A percentile compares a stretch with the other conserved stretches of the same genome.
These are phyloP conservation scores for Deuterostichococcus epilithicus DNA, from an alignment of 139 green algal species.

Conservation along the genomic window DNA sequence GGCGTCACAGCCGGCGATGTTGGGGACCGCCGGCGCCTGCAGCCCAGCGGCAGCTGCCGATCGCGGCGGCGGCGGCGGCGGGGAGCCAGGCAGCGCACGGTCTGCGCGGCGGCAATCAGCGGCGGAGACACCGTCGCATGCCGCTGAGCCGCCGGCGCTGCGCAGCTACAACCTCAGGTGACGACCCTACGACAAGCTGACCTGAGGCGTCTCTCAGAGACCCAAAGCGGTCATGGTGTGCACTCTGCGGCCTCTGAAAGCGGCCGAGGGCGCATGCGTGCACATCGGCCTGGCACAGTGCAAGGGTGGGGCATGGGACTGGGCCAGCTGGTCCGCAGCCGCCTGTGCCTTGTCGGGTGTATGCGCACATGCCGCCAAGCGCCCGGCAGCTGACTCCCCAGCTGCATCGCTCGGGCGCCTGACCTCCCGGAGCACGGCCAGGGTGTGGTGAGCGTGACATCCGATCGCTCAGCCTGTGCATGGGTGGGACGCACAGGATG, in stretches of 20 bases:
- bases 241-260: too few relatives aligned
- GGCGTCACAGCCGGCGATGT: background rate
- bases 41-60: background rate
- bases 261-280: too few relatives aligned
- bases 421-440: background rate
- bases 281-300: too few relatives aligned
- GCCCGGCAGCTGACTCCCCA: background rate
- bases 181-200: too few relatives aligned
- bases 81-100: background rate
- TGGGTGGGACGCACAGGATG: conserved; percentile 29
- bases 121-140: background rate
- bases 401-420: background rate
- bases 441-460: background rate
- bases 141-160: background rate
- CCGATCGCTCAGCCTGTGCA: background rate
- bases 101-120: background rate
- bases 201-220: too few relatives aligned
- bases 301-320: too few relatives aligned
- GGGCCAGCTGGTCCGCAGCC: background rate
- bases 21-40: background rate
- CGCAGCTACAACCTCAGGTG: background rate
- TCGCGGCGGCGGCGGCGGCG: too few relatives aligned
- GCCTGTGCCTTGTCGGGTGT: background rate
- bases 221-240: too few relatives aligned
- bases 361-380: too few relatives aligned